A percentile compares a stretch with the other conserved stretches of the same genome.
These are phyloP conservation scores for Graphilbum ipis-grandicollis DNA, from an alignment of 2,329 filamentous ascomycete genomes.

Conservation along the genomic window DNA sequence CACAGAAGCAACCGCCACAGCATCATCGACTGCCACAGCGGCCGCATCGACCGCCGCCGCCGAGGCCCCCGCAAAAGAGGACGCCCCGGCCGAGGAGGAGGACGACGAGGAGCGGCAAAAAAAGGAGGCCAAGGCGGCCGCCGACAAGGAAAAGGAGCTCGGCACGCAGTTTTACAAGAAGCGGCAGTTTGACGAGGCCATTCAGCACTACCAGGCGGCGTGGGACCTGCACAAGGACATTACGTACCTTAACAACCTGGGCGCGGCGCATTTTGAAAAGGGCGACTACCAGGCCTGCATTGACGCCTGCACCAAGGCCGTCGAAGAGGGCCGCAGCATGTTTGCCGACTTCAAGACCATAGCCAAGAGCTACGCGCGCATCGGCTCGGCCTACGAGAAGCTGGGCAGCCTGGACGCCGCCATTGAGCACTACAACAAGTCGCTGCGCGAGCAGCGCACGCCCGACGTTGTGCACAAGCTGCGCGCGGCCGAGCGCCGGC, in stretches of 20 bases:
- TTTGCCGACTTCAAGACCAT: conserved; percentile 97
- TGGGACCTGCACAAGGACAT: conserved; percentile 95
- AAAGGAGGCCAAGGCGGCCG: conserved; percentile 80
- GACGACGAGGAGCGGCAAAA: conserved; percentile 74
- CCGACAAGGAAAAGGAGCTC: conserved; percentile 84
- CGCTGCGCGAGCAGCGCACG: conserved; percentile 89
- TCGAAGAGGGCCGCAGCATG: conserved; percentile 76
- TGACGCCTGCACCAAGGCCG: conserved; percentile 70
- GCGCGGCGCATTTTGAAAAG: conserved; percentile 90
- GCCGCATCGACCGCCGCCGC: conserved; percentile 15
- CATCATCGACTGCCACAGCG: too few relatives aligned
- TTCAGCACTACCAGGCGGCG: conserved; percentile 83
- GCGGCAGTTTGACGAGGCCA: conserved; percentile 86
- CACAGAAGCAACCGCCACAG: too few relatives aligned
- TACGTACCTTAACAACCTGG: conserved; percentile 91
- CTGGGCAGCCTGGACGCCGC: conserved; percentile 62
- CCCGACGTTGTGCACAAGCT: conserved; percentile 89
- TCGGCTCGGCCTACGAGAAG: conserved; percentile 89
- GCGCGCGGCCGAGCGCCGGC: conserved; percentile 72
- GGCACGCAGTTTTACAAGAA: conserved; percentile 98
- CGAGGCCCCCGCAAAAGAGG: conserved; percentile 30
- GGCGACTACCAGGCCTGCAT: conserved; percentile 81
- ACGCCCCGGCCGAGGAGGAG: conserved; percentile 47
- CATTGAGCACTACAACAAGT: conserved; percentile 80
- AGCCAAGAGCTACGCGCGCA: conserved; percentile 93